Evolutionary conservation across 306 rosid genomes (phyloP).

Genomic region (Morella rubra): DNA sequence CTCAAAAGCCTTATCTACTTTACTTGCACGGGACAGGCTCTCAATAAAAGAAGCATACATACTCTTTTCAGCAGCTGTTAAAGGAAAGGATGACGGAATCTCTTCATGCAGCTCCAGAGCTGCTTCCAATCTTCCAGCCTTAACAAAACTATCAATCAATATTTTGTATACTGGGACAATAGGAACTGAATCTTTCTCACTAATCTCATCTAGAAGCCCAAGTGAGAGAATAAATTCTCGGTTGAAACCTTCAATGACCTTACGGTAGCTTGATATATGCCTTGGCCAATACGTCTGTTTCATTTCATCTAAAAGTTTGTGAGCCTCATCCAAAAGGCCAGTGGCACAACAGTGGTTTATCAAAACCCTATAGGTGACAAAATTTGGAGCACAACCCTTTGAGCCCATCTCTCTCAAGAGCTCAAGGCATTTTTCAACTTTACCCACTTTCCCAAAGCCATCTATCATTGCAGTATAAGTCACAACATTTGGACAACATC

Average conservation of each 20-base stretch:
- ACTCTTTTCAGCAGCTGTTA: conserved; percentile 45
- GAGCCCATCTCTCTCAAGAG: conserved; percentile 72
- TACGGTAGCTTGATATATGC: conserved; percentile 58
- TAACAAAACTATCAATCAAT: conserved; percentile 69
- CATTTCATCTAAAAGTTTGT: conserved; percentile 77
- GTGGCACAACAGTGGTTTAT: conserved; percentile 71
- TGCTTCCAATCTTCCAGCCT: conserved; percentile 71
- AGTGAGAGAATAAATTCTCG: conserved; percentile 61
- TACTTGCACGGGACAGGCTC: conserved; percentile 58
- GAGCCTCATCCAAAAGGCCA: conserved; percentile 76
- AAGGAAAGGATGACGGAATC: conserved; percentile 56
- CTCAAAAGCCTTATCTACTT: conserved; percentile 65
- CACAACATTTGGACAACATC: conserved; percentile 77
- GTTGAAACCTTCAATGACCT: conserved; percentile 73
- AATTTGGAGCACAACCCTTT: conserved; percentile 87
- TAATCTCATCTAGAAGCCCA: conserved; percentile 66
- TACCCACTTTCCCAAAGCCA: conserved; percentile 75
- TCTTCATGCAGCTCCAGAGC: conserved; percentile 67
- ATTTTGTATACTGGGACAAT: conserved; percentile 52
- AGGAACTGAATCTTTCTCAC: conserved; percentile 56
- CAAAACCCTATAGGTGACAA: conserved; percentile 75
- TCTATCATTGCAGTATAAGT: conserved; percentile 91
- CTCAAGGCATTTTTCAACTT: conserved; percentile 65
- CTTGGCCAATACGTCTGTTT: conserved; percentile 85
- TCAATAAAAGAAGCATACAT: conserved; percentile 60